Conservation (phyloP, 2,329 filamentous ascomycete species). For the Cordyceps sp. region DNA sequence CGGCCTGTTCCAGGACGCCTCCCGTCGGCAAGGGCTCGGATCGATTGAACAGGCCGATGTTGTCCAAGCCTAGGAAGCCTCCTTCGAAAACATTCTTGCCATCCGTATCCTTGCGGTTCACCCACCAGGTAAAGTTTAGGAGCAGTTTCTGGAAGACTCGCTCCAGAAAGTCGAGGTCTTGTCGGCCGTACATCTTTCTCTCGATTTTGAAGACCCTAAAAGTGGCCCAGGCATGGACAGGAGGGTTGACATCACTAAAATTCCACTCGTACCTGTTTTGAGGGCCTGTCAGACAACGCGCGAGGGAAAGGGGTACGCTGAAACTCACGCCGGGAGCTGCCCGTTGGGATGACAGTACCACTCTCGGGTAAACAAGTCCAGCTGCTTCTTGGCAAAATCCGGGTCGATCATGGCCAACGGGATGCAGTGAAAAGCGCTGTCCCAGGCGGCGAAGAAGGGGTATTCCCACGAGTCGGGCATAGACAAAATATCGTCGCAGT, state of each 20-base stretch:
- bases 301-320: background rate
- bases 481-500: slow-evolving; percentile 86
- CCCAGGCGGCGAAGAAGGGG: slow-evolving; percentile 95
- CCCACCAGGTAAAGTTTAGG: slow-evolving; percentile 98
- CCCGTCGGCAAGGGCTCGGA: slow-evolving; percentile 90
- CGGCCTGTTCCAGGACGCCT: slow-evolving; percentile 85
- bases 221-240: slow-evolving; percentile 89
- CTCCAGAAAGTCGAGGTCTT: slow-evolving; percentile 91
- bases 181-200: slow-evolving; percentile 86
- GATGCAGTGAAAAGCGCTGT: slow-evolving; percentile 93
- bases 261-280: slow-evolving; percentile 66
- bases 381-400: slow-evolving; percentile 94
- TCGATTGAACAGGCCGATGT: slow-evolving; percentile 93
- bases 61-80: slow-evolving; percentile 88
- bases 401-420: slow-evolving; percentile 94
- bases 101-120: slow-evolving; percentile 85
- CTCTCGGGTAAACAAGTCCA: slow-evolving; percentile 88
- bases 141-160: slow-evolving; percentile 91
- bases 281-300: slow-evolving; percentile 4
- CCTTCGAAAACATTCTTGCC: slow-evolving; percentile 97
- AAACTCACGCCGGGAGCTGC: slow-evolving; percentile 65
- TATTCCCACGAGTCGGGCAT: slow-evolving; percentile 99
- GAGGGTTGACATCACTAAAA: slow-evolving; percentile 91
- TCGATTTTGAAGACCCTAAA: slow-evolving; percentile 98
- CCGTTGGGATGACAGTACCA: slow-evolving; percentile 99